These are phyloP conservation scores for Penicillium sp. DNA, from an alignment of 2,329 filamentous ascomycete species.

Conservation along the genomic window DNA sequence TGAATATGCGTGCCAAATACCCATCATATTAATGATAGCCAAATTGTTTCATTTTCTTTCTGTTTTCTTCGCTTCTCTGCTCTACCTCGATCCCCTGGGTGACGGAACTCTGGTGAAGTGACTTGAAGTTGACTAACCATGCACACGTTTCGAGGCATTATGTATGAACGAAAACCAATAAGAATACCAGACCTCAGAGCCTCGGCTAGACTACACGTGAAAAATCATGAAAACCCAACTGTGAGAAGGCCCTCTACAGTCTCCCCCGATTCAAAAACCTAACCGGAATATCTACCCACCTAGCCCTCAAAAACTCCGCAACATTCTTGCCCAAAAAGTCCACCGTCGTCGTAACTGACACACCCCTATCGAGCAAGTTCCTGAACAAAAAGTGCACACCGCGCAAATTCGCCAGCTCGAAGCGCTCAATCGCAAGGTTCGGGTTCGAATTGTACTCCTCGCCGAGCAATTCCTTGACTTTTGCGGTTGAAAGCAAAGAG, in stretches of 20 bases:
- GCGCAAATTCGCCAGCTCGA: slow-evolving; percentile 51
- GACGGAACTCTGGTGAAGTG: no score
- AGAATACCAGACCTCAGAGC: background rate
- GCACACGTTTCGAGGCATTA: background rate
- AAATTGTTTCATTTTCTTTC: background rate
- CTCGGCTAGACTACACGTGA: background rate
- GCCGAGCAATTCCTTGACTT: slow-evolving; percentile 29
- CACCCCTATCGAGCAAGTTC: slow-evolving; percentile 42
- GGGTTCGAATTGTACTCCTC: slow-evolving; percentile 27
- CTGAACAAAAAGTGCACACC: slow-evolving; percentile 45
- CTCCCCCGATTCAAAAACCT: slow-evolving; percentile 35
- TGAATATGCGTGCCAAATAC: background rate
- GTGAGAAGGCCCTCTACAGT: slow-evolving; percentile 22
- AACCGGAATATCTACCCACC: slow-evolving; percentile 40
- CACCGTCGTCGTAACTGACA: slow-evolving; percentile 37
- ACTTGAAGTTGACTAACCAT: no score
- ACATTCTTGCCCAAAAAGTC: slow-evolving; percentile 47
- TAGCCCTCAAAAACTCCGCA: slow-evolving; percentile 40
- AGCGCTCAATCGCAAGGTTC: slow-evolving; percentile 45
- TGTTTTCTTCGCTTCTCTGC: background rate
- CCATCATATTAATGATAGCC: background rate
- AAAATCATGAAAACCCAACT: background rate
- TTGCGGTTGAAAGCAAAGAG: slow-evolving; percentile 27
- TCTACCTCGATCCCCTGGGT: no score
- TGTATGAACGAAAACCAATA: background rate